A percentile compares a stretch with the other conserved stretches of the same genome.
phyloP scores from a whole-genome alignment of 2,329 filamentous ascomycete genomes.

The Elsinoe necatrix region DNA sequence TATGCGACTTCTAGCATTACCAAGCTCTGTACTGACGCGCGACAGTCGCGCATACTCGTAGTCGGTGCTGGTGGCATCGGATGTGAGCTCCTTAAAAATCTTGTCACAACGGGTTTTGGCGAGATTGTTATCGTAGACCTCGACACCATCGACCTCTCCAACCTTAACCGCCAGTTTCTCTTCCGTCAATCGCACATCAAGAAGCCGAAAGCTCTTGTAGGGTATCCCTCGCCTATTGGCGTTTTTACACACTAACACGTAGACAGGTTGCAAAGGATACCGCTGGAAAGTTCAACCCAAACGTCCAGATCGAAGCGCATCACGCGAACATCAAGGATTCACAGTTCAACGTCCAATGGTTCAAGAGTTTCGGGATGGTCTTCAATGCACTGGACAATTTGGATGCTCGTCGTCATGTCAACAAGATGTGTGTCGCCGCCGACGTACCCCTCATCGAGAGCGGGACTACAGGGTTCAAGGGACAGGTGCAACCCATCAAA shows the following conservation, averaged over 20 bases:
- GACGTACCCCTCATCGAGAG: conserved; percentile 89
- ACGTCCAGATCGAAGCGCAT: conserved; percentile 75
- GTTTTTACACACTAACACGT: background rate
- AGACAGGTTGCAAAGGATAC: conserved; percentile 81
- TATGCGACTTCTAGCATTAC: conserved; percentile 11
- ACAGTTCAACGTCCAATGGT: conserved; percentile 83
- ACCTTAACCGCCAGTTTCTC: conserved; percentile 94
- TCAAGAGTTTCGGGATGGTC: conserved; percentile 69
- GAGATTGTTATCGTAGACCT: conserved; percentile 93
- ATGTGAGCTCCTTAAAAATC: conserved; percentile 94
- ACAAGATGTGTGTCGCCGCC: conserved; percentile 91
- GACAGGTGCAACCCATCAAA: conserved; percentile 93
- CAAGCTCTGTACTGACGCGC: conserved; percentile 23
- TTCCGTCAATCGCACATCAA: conserved; percentile 97
- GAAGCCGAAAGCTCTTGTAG: conserved; percentile 84
- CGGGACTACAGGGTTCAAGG: conserved; percentile 94
- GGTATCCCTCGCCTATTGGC: conserved; percentile 25
- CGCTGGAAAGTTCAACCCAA: conserved; percentile 81
- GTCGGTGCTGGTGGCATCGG: conserved; percentile 96
- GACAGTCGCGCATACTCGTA: conserved; percentile 76
- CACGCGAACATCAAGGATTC: conserved; percentile 92
- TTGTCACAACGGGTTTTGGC: conserved; percentile 83
- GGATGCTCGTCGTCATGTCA: conserved; percentile 87
- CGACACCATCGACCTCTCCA: conserved; percentile 96
- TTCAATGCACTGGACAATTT: conserved; percentile 98